Base-by-base conservation (phyloP, 805 yeast species). In the Metschnikowia shivogae region DNA sequence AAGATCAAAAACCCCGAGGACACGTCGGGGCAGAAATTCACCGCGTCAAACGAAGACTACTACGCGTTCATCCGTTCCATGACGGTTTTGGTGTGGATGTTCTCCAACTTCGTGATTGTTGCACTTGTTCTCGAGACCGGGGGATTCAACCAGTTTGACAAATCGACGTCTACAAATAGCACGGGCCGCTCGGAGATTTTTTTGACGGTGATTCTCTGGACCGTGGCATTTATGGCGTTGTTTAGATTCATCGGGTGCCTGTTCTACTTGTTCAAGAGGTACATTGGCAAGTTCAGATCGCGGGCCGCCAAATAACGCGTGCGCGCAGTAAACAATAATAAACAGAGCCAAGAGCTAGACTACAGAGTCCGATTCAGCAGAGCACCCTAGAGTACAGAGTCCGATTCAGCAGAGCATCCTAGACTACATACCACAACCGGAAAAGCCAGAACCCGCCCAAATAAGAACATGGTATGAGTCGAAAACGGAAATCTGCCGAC, bases 141-240 rank as follows among this genome's bases (percentile, higher is more conserved):
- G 36, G 76, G 76, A 1, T 60, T 72, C 42, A 63, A 66, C 49
- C 74, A 70, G 49, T 64, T 70, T 43, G 54, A 49, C 20, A 64
- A 67, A 1, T 65, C 68, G 4, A 42, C 47, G 30, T 61, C 61
- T 24, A 61, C 67, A 6, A 47, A 59, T 31, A 64, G 59, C 8
- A 52, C 60, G 4, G 67, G 65, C 36, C 62, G 74, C 42, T 63
- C 72, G 11, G 62, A 68, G 29, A 65, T 76, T 3, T 73, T 67
- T 52, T 70, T 72, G 57, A 73, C 79, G 12, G 79, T 80, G 20
- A 65, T 81, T 47, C 70, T 81, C 46, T 80, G 85, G 84, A 61
- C 77, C 34, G 84, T 79, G 34, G 84, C 85, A 1, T 74, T 79
- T 36, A 66, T 81, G 68, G 83, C 86, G 0, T 60, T 75, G 8